Percentiles rank a stretch among this genome's conserved stretches.
phyloP scores from a whole-genome alignment of 73 alveolate genomes.

The Symbiodinium pilosum region DNA sequence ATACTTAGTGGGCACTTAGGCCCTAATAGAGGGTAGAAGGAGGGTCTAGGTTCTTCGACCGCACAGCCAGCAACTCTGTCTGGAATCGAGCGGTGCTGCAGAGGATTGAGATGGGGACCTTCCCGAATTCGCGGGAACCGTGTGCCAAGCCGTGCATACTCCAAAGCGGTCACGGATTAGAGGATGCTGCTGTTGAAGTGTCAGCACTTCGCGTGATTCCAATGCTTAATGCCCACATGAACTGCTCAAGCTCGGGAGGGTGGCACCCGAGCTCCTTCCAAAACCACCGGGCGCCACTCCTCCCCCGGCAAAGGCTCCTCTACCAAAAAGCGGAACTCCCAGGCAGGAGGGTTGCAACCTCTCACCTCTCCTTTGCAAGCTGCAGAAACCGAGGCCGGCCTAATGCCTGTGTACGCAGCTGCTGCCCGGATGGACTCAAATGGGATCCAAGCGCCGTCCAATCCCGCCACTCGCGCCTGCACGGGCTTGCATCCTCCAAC shows the following conservation, averaged over 20 bases:
- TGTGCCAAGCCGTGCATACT: too few relatives aligned
- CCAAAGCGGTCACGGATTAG: too few relatives aligned
- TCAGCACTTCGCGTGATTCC: too few relatives aligned
- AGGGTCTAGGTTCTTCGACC: too few relatives aligned
- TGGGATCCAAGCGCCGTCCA: background rate
- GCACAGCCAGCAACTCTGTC: too few relatives aligned
- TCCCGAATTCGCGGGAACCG: too few relatives aligned
- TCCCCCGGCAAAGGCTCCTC: background rate
- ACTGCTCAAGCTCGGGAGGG: too few relatives aligned
- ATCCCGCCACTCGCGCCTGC: background rate
- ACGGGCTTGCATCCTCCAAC: background rate
- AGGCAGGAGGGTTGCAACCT: background rate
- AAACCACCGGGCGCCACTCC: background rate
- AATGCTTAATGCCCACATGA: background rate
- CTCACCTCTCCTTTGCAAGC: background rate
- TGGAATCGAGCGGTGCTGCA: too few relatives aligned
- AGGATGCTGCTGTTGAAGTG: too few relatives aligned
- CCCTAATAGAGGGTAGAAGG: too few relatives aligned
- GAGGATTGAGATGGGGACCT: too few relatives aligned
- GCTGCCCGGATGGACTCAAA: background rate
- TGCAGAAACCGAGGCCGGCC: background rate
- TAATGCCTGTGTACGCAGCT: background rate
- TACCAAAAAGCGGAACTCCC: background rate
- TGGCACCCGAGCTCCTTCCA: background rate
- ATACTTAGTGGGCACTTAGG: too few relatives aligned